Evolutionary conservation across 2,329 filamentous ascomycete species (phyloP), one percentile per base, ranked within the genome.

Genomic region (Bipolaris oryzae): DNA sequence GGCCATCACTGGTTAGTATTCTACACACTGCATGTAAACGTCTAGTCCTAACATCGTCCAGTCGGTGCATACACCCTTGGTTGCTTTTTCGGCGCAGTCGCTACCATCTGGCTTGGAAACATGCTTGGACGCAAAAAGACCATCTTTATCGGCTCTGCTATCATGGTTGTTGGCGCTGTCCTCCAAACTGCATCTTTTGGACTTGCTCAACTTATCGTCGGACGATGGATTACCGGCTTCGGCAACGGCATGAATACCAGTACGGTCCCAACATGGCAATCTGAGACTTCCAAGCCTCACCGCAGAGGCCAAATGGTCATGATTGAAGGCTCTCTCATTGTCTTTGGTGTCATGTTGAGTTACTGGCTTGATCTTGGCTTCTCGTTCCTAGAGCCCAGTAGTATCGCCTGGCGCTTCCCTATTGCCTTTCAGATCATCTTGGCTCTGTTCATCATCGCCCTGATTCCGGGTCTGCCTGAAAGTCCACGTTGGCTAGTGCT

Each of bases 131-230:
- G 86, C 33, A 80, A 81, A 69, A 76, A 82, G 37, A 82, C 81
- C 1, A 85, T 87, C 50, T 84, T 88, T 63, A 77, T 84, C n/a
- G 87, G 87, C 15, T 82, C 81, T 7, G 60, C 76, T 10, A 81
- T 89, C 61, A 84, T 87, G 80, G 76, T 86, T 15, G 52, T 87
- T 33, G 85, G 85, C 13, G 85, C 85, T 33, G 77, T 83, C 7
- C 81, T 89, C 35, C 87, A 89, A 66, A 74, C 84, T 13, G 72
- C 80, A 11, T 78, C 80, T 1, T 82, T 79, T 60, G 71, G 76
- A 58, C 77, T 81, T 9, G 76, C 73, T 18, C 75, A 78, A 47
- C 77, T 82, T 18, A 78, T 84, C 20, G 78, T 79, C 10, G 78
- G 79, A 3, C 75, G 82, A 57, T 78, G 81, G 55, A 80, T 84